phyloP scores from a whole-genome alignment of 768 basidiomycete genomes.

The Antrodiella citrinella region DNA sequence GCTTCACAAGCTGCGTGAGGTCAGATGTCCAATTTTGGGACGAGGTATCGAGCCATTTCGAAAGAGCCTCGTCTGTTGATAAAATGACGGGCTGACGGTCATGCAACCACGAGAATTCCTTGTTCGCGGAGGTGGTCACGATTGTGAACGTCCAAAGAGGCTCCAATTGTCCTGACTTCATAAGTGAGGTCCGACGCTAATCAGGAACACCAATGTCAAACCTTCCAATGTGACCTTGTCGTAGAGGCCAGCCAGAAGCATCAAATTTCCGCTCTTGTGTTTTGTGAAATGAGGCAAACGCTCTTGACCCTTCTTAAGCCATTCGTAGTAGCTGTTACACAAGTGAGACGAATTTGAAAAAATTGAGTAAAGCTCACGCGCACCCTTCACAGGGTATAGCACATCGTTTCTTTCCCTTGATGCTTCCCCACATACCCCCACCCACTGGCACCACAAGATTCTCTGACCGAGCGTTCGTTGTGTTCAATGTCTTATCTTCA shows the following conservation, averaged over 20 bases:
- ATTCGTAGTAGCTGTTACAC: conserved; percentile 80
- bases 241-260: conserved; percentile 87
- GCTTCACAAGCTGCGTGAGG: conserved; percentile 51
- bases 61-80: conserved; percentile 46
- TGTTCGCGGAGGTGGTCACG: conserved; percentile 73
- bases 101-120: conserved; percentile 78
- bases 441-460: conserved; percentile 66
- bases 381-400: conserved; percentile 78
- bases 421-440: conserved; percentile 77
- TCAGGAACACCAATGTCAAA: conserved; percentile 13
- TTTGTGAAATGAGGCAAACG: conserved; percentile 80
- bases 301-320: conserved; percentile 77
- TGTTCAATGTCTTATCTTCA: conserved; percentile 66
- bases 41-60: conserved; percentile 75
- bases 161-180: conserved; percentile 37
- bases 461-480: conserved; percentile 88
- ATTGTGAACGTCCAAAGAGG: conserved; percentile 81
- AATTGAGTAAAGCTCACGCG: conserved; percentile 9
- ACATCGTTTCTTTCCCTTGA: conserved; percentile 79
- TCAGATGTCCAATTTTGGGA: conserved; percentile 54
- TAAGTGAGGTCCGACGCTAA: background rate
- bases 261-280: conserved; percentile 49
- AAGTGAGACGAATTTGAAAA: background rate
- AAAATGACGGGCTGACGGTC: conserved; percentile 86
- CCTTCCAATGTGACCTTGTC: conserved; percentile 66